These are phyloP conservation scores for Calonectria hongkongensis DNA, from an alignment of 2,329 filamentous ascomycete species.

Conservation along the genomic window DNA sequence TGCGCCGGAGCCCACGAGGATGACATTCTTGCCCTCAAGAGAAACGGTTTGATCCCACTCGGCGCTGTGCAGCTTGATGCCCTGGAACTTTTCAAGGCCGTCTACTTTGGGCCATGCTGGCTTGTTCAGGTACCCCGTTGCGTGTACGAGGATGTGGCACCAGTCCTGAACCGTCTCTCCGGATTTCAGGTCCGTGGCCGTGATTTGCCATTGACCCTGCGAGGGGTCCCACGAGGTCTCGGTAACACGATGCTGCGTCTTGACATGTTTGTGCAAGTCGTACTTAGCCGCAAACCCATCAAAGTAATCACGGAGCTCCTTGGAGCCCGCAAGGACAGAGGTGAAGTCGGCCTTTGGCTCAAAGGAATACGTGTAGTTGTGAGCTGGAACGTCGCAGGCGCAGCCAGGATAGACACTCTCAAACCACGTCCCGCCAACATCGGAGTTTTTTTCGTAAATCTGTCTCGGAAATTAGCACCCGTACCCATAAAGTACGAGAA, in stretches of 20 bases:
- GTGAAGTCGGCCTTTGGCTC: conserved; percentile 11
- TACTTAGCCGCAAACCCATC: conserved; percentile 1
- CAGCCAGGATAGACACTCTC: conserved; percentile 9
- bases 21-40: conserved; percentile 2
- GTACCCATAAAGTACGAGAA: not conserved
- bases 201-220: conserved; percentile 10
- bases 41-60: not conserved
- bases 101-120: conserved; percentile 13
- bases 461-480: not conserved
- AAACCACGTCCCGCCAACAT: conserved; percentile 5
- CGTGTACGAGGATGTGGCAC: conserved; percentile 14
- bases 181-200: not conserved
- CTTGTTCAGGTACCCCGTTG: conserved; percentile 12
- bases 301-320: conserved; percentile 9
- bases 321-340: conserved; percentile 1
- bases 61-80: conserved; percentile 13
- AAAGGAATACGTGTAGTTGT: conserved; percentile 19
- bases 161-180: conserved; percentile 9
- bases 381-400: conserved; percentile 10
- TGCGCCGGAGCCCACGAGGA: not conserved
- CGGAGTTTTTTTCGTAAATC: conserved; percentile 13
- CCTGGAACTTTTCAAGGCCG: not conserved
- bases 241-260: conserved; percentile 4
- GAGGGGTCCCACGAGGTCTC: not conserved
- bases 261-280: conserved; percentile 4